A percentile compares a stretch with the other conserved stretches of the same genome.
phyloP scores from a whole-genome alignment of 1,284 basidiomycete genomes.

The Malassezia furfur region DNA sequence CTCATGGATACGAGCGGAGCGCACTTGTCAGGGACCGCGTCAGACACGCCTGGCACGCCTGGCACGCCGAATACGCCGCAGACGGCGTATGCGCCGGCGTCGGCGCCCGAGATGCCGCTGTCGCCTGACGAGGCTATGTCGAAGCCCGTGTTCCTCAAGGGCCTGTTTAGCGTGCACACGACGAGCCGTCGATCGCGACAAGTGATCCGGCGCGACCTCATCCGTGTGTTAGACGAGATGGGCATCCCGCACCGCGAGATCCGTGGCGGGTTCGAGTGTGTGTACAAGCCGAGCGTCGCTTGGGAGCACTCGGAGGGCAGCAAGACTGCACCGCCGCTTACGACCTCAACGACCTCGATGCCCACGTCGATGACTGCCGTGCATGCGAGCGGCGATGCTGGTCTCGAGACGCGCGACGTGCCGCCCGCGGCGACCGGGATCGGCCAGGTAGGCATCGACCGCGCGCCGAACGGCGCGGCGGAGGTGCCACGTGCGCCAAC shows the following conservation, averaged over 20 bases:
- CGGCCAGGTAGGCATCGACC: slow-evolving; percentile 10
- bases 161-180: slow-evolving; percentile 64
- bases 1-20: background rate
- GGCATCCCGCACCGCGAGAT: slow-evolving; percentile 87
- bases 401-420: background rate
- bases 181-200: slow-evolving; percentile 80
- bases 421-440: slow-evolving; percentile 13
- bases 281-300: slow-evolving; percentile 58
- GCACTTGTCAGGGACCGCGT: background rate
- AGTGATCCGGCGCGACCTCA: slow-evolving; percentile 72
- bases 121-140: slow-evolving; percentile 19
- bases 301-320: background rate
- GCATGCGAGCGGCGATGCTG: background rate
- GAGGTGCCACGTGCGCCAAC: background rate
- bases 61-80: background rate
- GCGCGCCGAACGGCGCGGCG: background rate
- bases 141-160: slow-evolving; percentile 48
- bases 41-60: no score
- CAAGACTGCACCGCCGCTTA: background rate
- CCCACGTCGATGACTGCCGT: background rate
- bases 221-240: slow-evolving; percentile 78
- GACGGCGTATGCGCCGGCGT: slow-evolving; percentile 2
- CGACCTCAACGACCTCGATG: background rate
- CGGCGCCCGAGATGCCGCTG: slow-evolving; percentile 17
- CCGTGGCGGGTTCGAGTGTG: slow-evolving; percentile 86